Percentiles rank a stretch among this genome's conserved stretches.
These are phyloP conservation scores for Helicostylum pulchrum DNA, from an alignment of 192 early-diverging fungal genomes.

Conservation along the genomic window DNA sequence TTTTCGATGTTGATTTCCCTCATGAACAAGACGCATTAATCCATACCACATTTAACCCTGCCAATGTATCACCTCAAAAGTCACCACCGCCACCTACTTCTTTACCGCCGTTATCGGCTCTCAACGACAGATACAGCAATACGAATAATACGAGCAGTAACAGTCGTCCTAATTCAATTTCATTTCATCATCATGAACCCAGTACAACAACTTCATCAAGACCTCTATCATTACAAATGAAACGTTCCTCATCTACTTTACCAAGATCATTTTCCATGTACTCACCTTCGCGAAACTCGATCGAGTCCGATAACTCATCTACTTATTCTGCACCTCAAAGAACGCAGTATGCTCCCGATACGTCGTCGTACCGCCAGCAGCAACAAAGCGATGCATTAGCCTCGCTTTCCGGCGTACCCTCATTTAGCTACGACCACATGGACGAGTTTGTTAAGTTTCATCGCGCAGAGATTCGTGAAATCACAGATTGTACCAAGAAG, in stretches of 20 bases:
- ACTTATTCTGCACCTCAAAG: not conserved
- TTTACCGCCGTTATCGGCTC: not conserved
- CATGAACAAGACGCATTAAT: constrained; percentile 29
- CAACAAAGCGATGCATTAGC: constrained; percentile 2
- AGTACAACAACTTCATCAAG: not conserved
- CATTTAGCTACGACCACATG: constrained; percentile 42
- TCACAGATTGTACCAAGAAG: constrained; percentile 58
- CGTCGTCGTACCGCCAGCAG: not conserved
- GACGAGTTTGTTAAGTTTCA: constrained; percentile 63
- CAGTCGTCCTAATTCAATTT: constrained; percentile 3
- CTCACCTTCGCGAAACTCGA: not conserved
- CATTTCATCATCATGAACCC: not conserved
- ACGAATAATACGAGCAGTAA: not conserved
- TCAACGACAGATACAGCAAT: not conserved
- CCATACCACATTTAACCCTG: constrained; percentile 6
- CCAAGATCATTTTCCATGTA: constrained; percentile 11
- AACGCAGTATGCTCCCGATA: not conserved
- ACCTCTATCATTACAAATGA: constrained; percentile 8
- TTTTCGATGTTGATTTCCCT: constrained; percentile 42
- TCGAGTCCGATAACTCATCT: too few species aligned
- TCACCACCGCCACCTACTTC: not conserved
- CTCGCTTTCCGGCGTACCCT: constrained; percentile 3
- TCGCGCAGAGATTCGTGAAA: constrained; percentile 60
- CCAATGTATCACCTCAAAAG: not conserved
- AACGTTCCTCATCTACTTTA: not conserved